Evolutionary conservation across 371 early-diverging fungal species (phyloP), one percentile per base, ranked within the genome.

Genomic region (Cokeromyces recurvatus): DNA sequence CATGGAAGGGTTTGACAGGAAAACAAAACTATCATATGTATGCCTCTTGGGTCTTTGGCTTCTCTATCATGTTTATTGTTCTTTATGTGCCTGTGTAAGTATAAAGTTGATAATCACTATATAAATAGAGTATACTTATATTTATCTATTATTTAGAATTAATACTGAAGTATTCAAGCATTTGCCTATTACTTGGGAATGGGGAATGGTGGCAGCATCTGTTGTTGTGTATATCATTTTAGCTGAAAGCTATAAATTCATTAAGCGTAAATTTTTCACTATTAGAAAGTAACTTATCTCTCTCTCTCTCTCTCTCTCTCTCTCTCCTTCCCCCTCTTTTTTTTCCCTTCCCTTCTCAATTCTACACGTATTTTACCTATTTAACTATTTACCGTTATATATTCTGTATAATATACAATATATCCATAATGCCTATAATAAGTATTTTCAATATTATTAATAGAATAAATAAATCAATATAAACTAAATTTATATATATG

Each of bases 161-260:
- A 89, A 89, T 59, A 73, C 72, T 17, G 48, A 55, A 19, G 81
- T 85, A 24, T 87, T 90, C 55, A 82, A 79, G 56, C 84, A 89
- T 46, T 47, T 62, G 21, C 59, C 68, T 25, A 81, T 89, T 27
- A 64, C 68, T 31, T 86, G 83, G 79, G 88, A 90, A 64, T 89
- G 90, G 89, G 86, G 79, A 2, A 57, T 84, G 40, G 84, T 86
- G 15, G 56, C 68, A 17, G 71, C 71, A 6, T 72, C 82, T n/a
- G 43, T 73, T 45, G 48, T 85, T 15, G 60, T 81, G n/a, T 86
- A 83, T 50, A 66, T 79, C 6, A 48, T 64, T 12, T 23, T 86
- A 17, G 76, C 78, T 20, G 89, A 89, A 55, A n/a, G 64, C 4
- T 81, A 63, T 49, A 78, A 78, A 48, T 50, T 35, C 11, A 12